phyloP scores from a whole-genome alignment of 768 basidiomycete species.

The Hygrophorus pudorinus region DNA sequence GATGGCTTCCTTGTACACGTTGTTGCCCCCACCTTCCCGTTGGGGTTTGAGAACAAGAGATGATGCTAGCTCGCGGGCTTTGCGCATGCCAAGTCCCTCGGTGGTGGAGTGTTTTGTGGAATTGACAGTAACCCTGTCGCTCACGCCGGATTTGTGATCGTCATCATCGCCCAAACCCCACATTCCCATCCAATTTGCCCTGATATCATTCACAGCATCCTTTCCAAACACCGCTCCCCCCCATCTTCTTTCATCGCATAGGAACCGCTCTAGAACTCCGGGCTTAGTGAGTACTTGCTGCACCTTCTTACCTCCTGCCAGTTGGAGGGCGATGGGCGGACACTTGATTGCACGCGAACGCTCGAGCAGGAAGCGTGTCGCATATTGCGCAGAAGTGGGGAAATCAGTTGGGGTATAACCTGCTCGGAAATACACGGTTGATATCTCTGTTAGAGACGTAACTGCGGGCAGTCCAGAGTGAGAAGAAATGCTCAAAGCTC shows the following conservation, averaged over 20 bases:
- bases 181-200: conserved; percentile 81
- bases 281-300: conserved; percentile 78
- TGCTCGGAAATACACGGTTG: conserved; percentile 84
- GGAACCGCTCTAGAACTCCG: conserved; percentile 66
- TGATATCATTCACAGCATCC: conserved; percentile 40
- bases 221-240: conserved; percentile 19
- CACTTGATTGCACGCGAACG: conserved; percentile 85
- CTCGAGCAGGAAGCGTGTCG: conserved; percentile 71
- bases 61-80: conserved; percentile 39
- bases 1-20: conserved; percentile 81
- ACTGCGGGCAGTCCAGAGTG: conserved; percentile 19
- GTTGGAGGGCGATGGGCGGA: conserved; percentile 80
- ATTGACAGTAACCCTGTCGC: not conserved
- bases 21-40: conserved; percentile 97
- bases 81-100: conserved; percentile 33
- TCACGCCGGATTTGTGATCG: conserved; percentile 16
- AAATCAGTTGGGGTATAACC: conserved; percentile 84
- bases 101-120: not conserved
- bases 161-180: conserved; percentile 56
- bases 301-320: conserved; percentile 95
- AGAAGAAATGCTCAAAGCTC: conserved; percentile 31
- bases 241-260: conserved; percentile 32
- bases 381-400: conserved; percentile 52
- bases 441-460: conserved; percentile 48
- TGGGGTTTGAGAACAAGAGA: conserved; percentile 90